A percentile compares a stretch with the other conserved stretches of the same genome.
Conservation (phyloP, 768 basidiomycete genomes). For the Agrocybe chaxingu region DNA sequence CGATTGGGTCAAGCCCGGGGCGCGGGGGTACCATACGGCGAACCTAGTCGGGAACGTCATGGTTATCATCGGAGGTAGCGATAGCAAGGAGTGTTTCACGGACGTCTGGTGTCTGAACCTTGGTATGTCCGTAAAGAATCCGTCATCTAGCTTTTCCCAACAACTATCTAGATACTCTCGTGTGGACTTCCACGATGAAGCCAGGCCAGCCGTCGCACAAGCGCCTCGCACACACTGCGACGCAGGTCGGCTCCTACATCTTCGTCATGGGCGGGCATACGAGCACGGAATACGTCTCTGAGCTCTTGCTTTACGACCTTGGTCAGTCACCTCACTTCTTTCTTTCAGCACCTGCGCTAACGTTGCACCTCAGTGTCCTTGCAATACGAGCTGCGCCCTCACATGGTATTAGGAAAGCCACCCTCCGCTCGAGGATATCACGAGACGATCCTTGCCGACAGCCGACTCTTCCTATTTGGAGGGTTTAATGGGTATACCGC, state of each 20-base stretch:
- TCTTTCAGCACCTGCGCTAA: background rate
- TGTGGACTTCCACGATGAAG: conserved; percentile 41
- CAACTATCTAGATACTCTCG: conserved; percentile 32
- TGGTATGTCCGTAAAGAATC: conserved; percentile 38
- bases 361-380: conserved; percentile 59
- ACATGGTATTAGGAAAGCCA: conserved; percentile 54
- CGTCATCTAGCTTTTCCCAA: background rate
- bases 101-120: conserved; percentile 88
- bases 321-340: conserved; percentile 40
- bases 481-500: conserved; percentile 84
- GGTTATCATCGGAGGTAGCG: conserved; percentile 89
- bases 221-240: conserved; percentile 81
- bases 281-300: conserved; percentile 66
- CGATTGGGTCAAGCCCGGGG: conserved; percentile 50
- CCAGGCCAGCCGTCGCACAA: conserved; percentile 40
- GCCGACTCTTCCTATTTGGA: conserved; percentile 81
- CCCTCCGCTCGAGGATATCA: conserved; percentile 85
- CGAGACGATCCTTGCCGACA: conserved; percentile 76
- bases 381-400: conserved; percentile 70
- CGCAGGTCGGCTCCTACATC: conserved; percentile 89
- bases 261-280: conserved; percentile 91
- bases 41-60: conserved; percentile 84
- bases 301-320: conserved; percentile 83
- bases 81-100: conserved; percentile 83
- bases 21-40: conserved; percentile 88